Evolutionary conservation across 495 filamentous ascomycete genomes (phyloP).

Genomic region (Tuber indicum): DNA sequence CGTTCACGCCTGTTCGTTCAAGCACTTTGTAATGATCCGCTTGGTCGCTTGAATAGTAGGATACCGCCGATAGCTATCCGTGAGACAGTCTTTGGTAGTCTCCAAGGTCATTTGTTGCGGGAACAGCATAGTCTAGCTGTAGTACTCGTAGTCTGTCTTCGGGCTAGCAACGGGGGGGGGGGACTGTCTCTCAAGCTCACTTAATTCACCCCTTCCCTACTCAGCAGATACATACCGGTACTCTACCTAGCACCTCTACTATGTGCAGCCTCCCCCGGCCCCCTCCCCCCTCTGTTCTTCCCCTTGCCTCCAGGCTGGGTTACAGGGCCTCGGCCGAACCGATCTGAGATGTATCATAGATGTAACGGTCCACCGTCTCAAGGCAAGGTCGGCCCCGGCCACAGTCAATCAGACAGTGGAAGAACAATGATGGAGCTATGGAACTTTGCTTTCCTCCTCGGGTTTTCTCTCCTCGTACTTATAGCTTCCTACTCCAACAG

Average conservation of each 20-base stretch:
- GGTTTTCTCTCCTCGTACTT: not conserved
- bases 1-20: not conserved
- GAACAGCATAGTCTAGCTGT: not conserved
- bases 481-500: not conserved
- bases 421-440: not conserved
- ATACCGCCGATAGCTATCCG: not conserved
- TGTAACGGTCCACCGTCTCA: slow-evolving; percentile 24
- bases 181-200: no score
- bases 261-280: slow-evolving; percentile 23
- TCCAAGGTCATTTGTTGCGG: not conserved
- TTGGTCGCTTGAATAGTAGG: not conserved
- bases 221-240: not conserved
- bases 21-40: not conserved
- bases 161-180: no score
- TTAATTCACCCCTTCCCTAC: no score
- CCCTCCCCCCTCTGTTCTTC: slow-evolving; percentile 21
- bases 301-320: slow-evolving; percentile 21
- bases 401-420: slow-evolving; percentile 5
- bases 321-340: slow-evolving; percentile 34
- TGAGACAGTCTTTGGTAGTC: not conserved
- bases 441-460: not conserved
- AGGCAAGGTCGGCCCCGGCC: slow-evolving; percentile 33
- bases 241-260: not conserved
- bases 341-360: slow-evolving; percentile 31
- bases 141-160: no score